Evolutionary conservation across 2,329 filamentous ascomycete species (phyloP).

Genomic region (Neonectria ditissima): DNA sequence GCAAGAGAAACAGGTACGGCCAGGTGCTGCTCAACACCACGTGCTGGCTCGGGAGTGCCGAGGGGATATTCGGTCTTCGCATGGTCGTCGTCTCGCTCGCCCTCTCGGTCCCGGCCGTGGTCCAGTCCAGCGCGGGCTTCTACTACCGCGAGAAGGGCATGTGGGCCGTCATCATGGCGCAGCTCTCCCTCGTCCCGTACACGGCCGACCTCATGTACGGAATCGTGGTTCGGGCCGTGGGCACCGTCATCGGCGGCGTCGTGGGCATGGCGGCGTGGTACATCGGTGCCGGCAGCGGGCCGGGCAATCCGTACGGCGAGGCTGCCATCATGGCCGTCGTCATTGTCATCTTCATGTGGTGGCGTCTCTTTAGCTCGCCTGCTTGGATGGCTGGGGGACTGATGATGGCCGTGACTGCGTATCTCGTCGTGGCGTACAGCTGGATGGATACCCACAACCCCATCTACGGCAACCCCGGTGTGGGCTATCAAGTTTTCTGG

Average conservation of each 20-base stretch:
- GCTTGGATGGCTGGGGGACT: conserved; percentile 33
- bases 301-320: conserved; percentile 31
- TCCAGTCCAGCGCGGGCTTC: conserved; percentile 30
- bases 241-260: conserved; percentile 20
- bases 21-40: conserved; percentile 7
- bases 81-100: conserved; percentile 16
- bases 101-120: conserved; percentile 14
- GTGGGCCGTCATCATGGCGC: conserved; percentile 40
- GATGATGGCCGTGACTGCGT: conserved; percentile 38
- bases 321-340: conserved; percentile 35
- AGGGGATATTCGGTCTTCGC: conserved; percentile 18
- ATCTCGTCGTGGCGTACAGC: conserved; percentile 35
- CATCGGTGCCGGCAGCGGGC: conserved; percentile 16
- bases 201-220: conserved; percentile 36
- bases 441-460: conserved; percentile 38
- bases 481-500: conserved; percentile 28
- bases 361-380: conserved; percentile 35
- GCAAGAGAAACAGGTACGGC: conserved; percentile 14
- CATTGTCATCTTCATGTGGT: conserved; percentile 37
- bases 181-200: conserved; percentile 35
- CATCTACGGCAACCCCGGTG: conserved; percentile 28
- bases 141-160: conserved; percentile 37
- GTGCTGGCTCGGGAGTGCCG: conserved; percentile 9
- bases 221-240: conserved; percentile 21
- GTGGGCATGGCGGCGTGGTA: conserved; percentile 22